A percentile compares a stretch with the other conserved stretches of the same genome.
Conservation (phyloP, 306 rosid genomes). For the Heteromeles arbutifolia region DNA sequence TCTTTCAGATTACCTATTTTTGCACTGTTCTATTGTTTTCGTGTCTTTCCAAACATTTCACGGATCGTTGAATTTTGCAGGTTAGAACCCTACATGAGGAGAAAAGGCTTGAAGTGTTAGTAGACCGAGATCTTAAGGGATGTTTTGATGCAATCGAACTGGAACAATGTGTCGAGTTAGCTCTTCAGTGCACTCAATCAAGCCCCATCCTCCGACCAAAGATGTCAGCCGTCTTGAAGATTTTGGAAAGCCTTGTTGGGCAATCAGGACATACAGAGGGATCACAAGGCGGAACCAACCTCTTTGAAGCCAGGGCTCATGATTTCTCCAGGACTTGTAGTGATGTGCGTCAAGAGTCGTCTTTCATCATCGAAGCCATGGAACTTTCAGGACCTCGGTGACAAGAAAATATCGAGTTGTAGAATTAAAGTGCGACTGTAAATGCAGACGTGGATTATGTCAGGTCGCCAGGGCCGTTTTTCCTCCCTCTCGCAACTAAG, state of each 20-base stretch:
- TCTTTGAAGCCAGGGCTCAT: constrained; percentile 47
- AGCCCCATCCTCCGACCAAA: constrained; percentile 78
- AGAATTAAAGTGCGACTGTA: constrained; percentile 17
- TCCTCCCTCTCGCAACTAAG: too few species aligned
- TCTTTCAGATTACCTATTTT: not conserved
- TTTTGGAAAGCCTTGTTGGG: constrained; percentile 70
- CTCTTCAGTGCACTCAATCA: constrained; percentile 74
- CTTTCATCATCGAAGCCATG: constrained; percentile 80
- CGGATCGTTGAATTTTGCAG: constrained; percentile 33
- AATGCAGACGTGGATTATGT: not conserved
- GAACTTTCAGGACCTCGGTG: constrained; percentile 95
- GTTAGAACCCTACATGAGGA: constrained; percentile 67
- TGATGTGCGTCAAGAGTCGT: constrained; percentile 60
- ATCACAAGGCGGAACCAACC: constrained; percentile 43
- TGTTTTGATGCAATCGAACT: constrained; percentile 70
- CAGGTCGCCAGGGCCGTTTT: too few species aligned
- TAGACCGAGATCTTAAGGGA: constrained; percentile 77
- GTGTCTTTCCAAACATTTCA: not conserved
- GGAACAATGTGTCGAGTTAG: constrained; percentile 58
- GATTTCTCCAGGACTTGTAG: constrained; percentile 61
- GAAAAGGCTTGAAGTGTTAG: constrained; percentile 62
- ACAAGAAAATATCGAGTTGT: constrained; percentile 13
- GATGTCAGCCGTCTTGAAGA: constrained; percentile 74
- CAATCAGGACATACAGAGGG: constrained; percentile 46
- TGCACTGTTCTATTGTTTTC: not conserved